These are phyloP conservation scores for Aurifilum marmelostoma DNA, from an alignment of 2,329 filamentous ascomycete genomes.

Conservation along the genomic window DNA sequence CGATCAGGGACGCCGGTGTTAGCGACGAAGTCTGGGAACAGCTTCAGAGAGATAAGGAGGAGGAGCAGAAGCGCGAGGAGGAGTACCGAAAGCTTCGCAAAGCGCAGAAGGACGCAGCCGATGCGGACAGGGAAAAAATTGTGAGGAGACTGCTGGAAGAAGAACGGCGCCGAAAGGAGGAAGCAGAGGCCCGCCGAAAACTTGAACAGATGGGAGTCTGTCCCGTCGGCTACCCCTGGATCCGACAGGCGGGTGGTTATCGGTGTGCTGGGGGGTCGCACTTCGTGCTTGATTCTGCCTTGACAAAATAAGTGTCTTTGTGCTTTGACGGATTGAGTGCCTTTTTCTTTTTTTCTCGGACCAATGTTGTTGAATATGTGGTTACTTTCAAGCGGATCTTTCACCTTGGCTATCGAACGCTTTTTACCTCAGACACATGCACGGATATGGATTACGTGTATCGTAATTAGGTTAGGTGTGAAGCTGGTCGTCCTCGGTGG, in stretches of 20 bases:
- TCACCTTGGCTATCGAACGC: not conserved
- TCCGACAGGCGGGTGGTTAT: slow-evolving; percentile 61
- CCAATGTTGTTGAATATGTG: no score
- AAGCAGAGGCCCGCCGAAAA: slow-evolving; percentile 45
- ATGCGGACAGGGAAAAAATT: slow-evolving; percentile 42
- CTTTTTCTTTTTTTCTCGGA: not conserved
- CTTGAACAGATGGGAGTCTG: slow-evolving; percentile 60
- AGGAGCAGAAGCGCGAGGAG: slow-evolving; percentile 42
- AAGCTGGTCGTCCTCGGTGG: not conserved
- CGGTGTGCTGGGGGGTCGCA: slow-evolving; percentile 65
- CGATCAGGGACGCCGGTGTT: slow-evolving; percentile 59
- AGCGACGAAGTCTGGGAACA: slow-evolving; percentile 64
- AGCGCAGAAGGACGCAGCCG: slow-evolving; percentile 35
- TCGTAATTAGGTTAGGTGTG: not conserved
- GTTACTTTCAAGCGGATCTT: not conserved
- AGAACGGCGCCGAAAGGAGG: slow-evolving; percentile 42
- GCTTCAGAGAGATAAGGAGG: slow-evolving; percentile 54
- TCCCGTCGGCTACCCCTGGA: slow-evolving; percentile 61
- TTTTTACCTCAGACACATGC: not conserved
- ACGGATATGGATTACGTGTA: not conserved
- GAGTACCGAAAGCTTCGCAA: slow-evolving; percentile 42
- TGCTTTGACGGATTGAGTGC: not conserved
- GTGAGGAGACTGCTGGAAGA: slow-evolving; percentile 43
- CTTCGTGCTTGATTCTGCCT: slow-evolving; percentile 48
- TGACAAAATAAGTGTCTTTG: slow-evolving; percentile 28